These are phyloP conservation scores for barley (Hordeum vulgare) DNA, from an alignment of 176 grass and related monocot genomes.

Conservation along the genomic window DNA sequence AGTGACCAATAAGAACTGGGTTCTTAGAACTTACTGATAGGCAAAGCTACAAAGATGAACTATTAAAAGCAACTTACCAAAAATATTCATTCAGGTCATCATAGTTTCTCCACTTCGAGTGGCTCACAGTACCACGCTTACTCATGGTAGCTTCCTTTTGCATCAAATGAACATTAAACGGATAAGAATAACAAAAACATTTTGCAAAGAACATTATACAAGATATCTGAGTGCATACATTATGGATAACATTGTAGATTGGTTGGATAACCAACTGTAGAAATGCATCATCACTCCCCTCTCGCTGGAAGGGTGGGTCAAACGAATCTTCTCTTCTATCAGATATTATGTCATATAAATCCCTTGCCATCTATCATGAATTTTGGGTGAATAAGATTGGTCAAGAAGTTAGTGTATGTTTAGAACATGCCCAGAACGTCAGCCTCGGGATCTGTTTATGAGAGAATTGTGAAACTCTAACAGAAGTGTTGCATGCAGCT, in stretches of 20 bases:
- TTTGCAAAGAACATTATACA: background rate
- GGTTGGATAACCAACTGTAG: conserved; percentile 60
- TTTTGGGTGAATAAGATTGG: background rate
- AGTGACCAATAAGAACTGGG: conserved; percentile 9
- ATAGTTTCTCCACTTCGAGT: conserved; percentile 98
- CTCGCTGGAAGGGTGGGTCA: conserved; percentile 30
- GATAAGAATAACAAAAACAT: conserved; percentile 3
- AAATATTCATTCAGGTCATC: conserved; percentile 98
- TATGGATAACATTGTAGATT: conserved; percentile 55
- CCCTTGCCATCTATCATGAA: conserved; percentile 69
- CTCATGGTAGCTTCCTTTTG: conserved; percentile 67
- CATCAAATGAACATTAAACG: conserved; percentile 30
- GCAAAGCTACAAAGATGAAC: background rate
- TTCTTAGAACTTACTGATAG: background rate
- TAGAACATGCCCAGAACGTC: background rate
- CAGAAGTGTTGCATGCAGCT: background rate
- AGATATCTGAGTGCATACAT: conserved; percentile 49
- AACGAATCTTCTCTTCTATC: background rate
- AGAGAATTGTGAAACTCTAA: conserved; percentile 9
- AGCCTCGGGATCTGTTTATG: background rate
- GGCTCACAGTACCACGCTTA: conserved; percentile 65
- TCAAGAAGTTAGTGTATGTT: conserved; percentile 3
- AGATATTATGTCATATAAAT: conserved; percentile 54
- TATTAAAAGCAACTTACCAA: conserved; percentile 50
- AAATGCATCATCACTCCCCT: conserved; percentile 53